A percentile compares a stretch with the other conserved stretches of the same genome.
phyloP scores from a whole-genome alignment of 257 asterid genomes.

The Rauvolfia tetraphylla region DNA sequence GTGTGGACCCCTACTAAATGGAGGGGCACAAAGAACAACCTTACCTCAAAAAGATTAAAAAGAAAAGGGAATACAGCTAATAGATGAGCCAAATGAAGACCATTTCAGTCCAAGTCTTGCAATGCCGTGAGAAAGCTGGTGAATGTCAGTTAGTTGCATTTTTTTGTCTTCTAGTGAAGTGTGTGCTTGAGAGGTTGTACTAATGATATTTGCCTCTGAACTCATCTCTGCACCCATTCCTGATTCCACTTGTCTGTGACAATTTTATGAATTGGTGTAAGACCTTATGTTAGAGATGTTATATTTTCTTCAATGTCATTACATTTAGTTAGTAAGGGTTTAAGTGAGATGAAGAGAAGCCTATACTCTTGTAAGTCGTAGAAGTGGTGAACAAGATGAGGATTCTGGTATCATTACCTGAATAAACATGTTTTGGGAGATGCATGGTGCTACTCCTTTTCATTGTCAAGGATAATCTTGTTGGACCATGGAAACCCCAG shows the following conservation, averaged over 20 bases:
- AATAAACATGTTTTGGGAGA: neutral
- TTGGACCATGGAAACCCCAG: neutral
- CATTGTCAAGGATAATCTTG: neutral
- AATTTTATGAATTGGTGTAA: neutral
- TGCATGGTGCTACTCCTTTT: neutral
- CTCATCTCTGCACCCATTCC: neutral
- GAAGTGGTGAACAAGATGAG: neutral
- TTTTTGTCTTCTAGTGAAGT: neutral
- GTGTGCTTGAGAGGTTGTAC: neutral
- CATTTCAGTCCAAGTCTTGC: neutral
- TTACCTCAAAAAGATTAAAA: too few relatives aligned
- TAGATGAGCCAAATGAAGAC: neutral
- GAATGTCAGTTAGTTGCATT: neutral
- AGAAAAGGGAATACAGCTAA: neutral
- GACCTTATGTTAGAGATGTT: neutral
- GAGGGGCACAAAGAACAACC: too few relatives aligned
- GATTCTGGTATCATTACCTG: neutral
- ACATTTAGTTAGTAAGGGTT: neutral
- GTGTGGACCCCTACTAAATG: too few relatives aligned
- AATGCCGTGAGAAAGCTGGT: neutral
- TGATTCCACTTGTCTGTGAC: too few relatives aligned
- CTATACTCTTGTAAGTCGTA: neutral
- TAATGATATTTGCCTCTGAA: neutral
- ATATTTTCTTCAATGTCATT: neutral
- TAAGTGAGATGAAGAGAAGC: neutral